phyloP scores from a whole-genome alignment of 148 eudicot genomes.

The Heliosperma pusillum region DNA sequence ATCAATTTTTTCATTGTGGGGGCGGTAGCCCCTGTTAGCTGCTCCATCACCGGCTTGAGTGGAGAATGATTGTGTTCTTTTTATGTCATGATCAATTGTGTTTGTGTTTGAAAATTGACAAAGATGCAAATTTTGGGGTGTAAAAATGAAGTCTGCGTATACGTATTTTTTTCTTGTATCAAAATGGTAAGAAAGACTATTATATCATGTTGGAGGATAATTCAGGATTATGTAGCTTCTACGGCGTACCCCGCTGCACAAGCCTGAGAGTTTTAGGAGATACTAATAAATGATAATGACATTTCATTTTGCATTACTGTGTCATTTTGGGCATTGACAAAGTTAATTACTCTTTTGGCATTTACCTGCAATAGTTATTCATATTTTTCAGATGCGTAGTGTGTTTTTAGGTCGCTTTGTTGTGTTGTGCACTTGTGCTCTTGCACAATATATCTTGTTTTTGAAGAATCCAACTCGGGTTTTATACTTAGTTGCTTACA shows the following conservation, averaged over 20 bases:
- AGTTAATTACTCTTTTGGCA: not conserved
- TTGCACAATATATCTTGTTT: not conserved
- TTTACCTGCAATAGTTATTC: not conserved
- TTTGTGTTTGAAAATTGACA: too few species aligned
- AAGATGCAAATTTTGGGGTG: too few species aligned
- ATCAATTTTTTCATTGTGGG: too few species aligned
- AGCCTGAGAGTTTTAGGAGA: not conserved
- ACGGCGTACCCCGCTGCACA: not conserved
- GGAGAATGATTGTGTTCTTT: too few species aligned
- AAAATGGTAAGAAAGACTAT: not conserved
- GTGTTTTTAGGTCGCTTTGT: not conserved
- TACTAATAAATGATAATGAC: not conserved
- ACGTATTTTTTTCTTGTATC: not conserved
- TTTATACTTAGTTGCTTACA: slow-evolving; percentile 6
- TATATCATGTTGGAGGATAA: not conserved
- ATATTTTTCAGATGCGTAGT: not conserved
- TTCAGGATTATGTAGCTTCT: not conserved
- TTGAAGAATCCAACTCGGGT: not conserved
- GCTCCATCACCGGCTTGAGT: too few species aligned
- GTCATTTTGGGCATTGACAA: not conserved
- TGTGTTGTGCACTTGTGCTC: not conserved
- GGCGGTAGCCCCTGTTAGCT: too few species aligned
- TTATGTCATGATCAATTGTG: too few species aligned
- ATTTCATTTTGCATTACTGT: not conserved
- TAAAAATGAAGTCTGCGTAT: not conserved